Conservation (phyloP, 1,284 basidiomycete genomes). For the Trichosporon coremiiforme region DNA sequence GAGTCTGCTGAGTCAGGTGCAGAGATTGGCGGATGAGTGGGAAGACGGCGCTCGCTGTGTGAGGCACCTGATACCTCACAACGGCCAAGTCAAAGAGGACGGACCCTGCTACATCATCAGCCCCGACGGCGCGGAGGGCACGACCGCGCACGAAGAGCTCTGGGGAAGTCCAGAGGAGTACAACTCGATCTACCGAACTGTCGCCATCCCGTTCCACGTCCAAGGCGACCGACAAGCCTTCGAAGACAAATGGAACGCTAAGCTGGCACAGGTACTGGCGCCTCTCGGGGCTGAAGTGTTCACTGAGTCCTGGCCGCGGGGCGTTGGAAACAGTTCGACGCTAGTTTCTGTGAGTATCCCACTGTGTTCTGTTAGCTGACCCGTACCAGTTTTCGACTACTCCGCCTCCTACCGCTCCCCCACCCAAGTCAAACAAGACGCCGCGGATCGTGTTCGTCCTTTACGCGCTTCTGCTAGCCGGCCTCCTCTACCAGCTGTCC, state of each 20-base stretch:
- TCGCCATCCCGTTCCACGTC: conserved; percentile 39
- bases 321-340: conserved; percentile 20
- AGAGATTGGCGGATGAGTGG: conserved; percentile 40
- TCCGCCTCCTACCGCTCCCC: not conserved
- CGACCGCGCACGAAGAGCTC: conserved; percentile 21
- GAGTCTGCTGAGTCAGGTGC: conserved; percentile 7
- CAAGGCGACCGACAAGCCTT: conserved; percentile 34
- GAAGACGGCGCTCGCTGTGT: conserved; percentile 39
- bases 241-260: conserved; percentile 33
- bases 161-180: conserved; percentile 17
- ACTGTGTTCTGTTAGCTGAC: not conserved
- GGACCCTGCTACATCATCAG: conserved; percentile 42
- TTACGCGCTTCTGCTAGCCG: conserved; percentile 76
- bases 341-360: conserved; percentile 39
- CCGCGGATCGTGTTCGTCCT: conserved; percentile 74
- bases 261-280: conserved; percentile 28
- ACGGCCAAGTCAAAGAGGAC: conserved; percentile 18
- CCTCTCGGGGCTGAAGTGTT: conserved; percentile 46
- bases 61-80: conserved; percentile 33
- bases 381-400: conserved; percentile 17
- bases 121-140: conserved; percentile 23
- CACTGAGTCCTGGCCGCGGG: conserved; percentile 37
- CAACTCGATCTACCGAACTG: conserved; percentile 39
- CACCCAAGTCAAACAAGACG: conserved; percentile 44
- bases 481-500: conserved; percentile 75